Base-by-base conservation (phyloP, 2,329 filamentous ascomycete species). In the Pseudogymnoascus sp. region DNA sequence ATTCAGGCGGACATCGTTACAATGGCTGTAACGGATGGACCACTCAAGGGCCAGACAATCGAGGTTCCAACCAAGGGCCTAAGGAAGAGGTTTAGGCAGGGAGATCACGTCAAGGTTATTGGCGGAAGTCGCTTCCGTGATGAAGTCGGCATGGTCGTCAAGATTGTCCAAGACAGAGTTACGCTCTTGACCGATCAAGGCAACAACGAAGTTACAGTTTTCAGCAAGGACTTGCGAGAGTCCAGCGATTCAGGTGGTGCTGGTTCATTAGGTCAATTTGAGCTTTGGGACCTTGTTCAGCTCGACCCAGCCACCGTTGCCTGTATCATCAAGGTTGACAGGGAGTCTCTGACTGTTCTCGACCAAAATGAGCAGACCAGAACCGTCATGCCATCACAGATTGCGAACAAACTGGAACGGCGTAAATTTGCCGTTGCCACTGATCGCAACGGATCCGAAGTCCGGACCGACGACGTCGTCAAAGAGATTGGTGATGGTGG, bases 91-190 rank as follows among this genome's bases (percentile, higher is more conserved):
- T 99, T 99, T 81, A 86, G 83, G 66, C 83, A 92, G 64, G 94
- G 94, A 79, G 94, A 99, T 70, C 94, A 99, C 71, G 94, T 99
- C 78, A 97, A 97, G 78, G 94, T 99, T 67, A 96, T 97, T 71
- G 93, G 94, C 61, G 93, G 92, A 38, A 96, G 92, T 76, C 89
- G 91, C 68, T 97, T 92, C 73, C 86, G 90, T 61, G 94, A 97
- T 68, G 94, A 99, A 75, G 89, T 97, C 47, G 94, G 94, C 74
- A 96, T 97, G 84, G 92, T 99, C 59, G 91, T 97, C 66, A 90
- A 91, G 73, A 94, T 97, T 66, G 88, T 85, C 57, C 91, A 96
- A 63, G 94, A 99, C 72, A 87, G 90, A 38, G 91, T 99, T 62
- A 97, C 94, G 1, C 79, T 99, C 65, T 79, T 99, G 66, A 96